These are phyloP conservation scores for Solanum arcanum DNA, from an alignment of 257 asterid genomes.

Conservation along the genomic window DNA sequence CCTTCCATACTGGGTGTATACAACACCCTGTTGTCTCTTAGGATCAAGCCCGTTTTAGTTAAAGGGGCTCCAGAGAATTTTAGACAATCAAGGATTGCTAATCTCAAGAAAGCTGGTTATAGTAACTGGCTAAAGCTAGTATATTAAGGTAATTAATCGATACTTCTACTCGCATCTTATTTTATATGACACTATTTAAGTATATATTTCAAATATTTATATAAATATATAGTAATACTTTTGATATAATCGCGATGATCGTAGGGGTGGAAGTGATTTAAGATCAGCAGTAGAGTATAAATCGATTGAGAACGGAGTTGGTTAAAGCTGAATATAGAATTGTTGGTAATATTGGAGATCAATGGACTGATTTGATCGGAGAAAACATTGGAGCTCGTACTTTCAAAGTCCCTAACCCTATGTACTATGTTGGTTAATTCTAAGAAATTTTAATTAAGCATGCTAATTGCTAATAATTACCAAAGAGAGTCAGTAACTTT, in stretches of 20 bases:
- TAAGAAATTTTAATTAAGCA: not conserved
- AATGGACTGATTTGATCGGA: conserved; percentile 26
- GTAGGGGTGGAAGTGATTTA: conserved; percentile 7
- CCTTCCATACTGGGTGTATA: conserved; percentile 4
- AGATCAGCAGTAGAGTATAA: conserved; percentile 9
- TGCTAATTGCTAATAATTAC: not conserved
- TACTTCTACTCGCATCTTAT: no score
- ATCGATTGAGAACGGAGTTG: conserved; percentile 8
- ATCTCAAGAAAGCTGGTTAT: conserved; percentile 36
- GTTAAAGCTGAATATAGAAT: conserved; percentile 19
- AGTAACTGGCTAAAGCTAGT: conserved; percentile 27
- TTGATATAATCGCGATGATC: not conserved
- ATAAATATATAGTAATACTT: no score
- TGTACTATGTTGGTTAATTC: conserved; percentile 7
- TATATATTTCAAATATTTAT: no score
- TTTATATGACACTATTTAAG: not conserved
- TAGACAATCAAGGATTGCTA: conserved; percentile 2
- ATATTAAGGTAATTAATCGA: conserved; percentile 21
- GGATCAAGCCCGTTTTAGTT: conserved; percentile 22
- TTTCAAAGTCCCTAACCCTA: conserved; percentile 28
- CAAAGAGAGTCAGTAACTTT: not conserved
- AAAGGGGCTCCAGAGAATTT: conserved; percentile 22
- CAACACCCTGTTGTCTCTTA: not conserved
- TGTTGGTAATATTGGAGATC: conserved; percentile 22
- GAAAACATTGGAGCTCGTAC: conserved; percentile 11